Evolutionary conservation across 169 alveolate species (phyloP), one percentile per base, ranked within the genome.

Genomic region (Amoebophrya sp.): DNA sequence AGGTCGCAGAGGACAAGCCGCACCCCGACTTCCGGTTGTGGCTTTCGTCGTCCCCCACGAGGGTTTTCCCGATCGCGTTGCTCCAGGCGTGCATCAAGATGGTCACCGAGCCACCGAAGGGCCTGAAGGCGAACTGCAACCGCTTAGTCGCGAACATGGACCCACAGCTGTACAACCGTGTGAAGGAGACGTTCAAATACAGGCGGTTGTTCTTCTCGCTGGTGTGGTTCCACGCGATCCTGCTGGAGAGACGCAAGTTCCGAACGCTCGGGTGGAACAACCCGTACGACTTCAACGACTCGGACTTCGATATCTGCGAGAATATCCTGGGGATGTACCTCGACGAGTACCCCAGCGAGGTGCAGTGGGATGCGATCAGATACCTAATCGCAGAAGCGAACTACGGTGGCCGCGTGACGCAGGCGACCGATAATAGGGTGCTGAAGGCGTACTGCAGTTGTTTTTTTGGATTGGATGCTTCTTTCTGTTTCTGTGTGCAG

Each of bases 241-340:
- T 98, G 20, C 95, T 98, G 67, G 99, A 98, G 93, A 95, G 99
- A 91, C 96, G 98, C 70, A 96, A 99, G 95, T 99, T 97, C 94
- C 96, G 97, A 29, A 99, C 99, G 45, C 95, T 97, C 69, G 99
- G 99, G 34, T 98, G 99, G 99, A 98, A 98, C 89, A 97, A 97
- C 92, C 94, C 94, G 88, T 97, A 98, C 94, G 99, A 98, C 94
- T 99, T 99, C 95, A 97, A 98, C 93, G 99, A 98, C 93, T 96
- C 99, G 45, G 99, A 99, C 96, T 96, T 98, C 97, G 96, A 96
- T 94, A 97, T 97, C 43, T 96, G 98, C 89, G 98, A 97, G 92
- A 97, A 97, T 92, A 95, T 97, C 45, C 92, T 98, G 48, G 96
- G 97, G 88, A 95, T 96, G 93, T 97, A 97, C 94, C 93, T 97